These are phyloP conservation scores for Aspergillus sp. DNA, from an alignment of 2,329 filamentous ascomycete species.

Conservation along the genomic window DNA sequence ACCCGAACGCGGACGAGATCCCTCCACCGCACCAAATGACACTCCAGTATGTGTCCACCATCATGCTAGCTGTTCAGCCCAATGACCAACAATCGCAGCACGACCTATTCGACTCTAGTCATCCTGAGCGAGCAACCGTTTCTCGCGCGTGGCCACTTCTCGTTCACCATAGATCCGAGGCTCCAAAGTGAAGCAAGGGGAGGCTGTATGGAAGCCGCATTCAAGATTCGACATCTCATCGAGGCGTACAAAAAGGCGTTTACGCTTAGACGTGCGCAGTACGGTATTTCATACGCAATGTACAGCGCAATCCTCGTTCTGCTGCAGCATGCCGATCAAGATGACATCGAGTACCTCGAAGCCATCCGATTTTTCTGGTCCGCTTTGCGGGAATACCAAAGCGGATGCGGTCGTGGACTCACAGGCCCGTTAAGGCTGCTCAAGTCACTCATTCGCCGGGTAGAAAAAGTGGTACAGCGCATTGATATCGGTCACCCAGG, in stretches of 20 bases:
- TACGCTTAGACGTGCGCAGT: slow-evolving; percentile 15
- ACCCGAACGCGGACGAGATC: not conserved
- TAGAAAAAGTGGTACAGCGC: not conserved
- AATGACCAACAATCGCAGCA: slow-evolving; percentile 3
- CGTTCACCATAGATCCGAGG: slow-evolving; percentile 2
- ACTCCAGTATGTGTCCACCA: not conserved
- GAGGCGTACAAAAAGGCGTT: slow-evolving; percentile 14
- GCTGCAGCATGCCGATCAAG: slow-evolving; percentile 11
- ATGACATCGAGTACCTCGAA: slow-evolving; percentile 17
- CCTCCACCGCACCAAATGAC: slow-evolving; percentile 1
- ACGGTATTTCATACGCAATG: slow-evolving; percentile 13
- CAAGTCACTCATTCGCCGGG: slow-evolving; percentile 24
- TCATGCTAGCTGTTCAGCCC: not conserved
- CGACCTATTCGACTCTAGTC: slow-evolving; percentile 9
- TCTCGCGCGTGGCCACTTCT: slow-evolving; percentile 10
- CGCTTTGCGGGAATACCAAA: slow-evolving; percentile 33
- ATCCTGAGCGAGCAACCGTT: slow-evolving; percentile 13
- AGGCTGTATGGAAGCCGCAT: slow-evolving; percentile 8
- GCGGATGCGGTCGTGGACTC: slow-evolving; percentile 38
- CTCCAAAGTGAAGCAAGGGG: slow-evolving; percentile 3
- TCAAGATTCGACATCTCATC: slow-evolving; percentile 11
- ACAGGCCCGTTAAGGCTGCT: slow-evolving; percentile 35
- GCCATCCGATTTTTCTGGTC: slow-evolving; percentile 39
- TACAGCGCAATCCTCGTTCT: slow-evolving; percentile 20
- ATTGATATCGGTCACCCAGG: not conserved